Evolutionary conservation across 805 yeast genomes (phyloP).

Genomic region (Metschnikowia chrysomelidarum): DNA sequence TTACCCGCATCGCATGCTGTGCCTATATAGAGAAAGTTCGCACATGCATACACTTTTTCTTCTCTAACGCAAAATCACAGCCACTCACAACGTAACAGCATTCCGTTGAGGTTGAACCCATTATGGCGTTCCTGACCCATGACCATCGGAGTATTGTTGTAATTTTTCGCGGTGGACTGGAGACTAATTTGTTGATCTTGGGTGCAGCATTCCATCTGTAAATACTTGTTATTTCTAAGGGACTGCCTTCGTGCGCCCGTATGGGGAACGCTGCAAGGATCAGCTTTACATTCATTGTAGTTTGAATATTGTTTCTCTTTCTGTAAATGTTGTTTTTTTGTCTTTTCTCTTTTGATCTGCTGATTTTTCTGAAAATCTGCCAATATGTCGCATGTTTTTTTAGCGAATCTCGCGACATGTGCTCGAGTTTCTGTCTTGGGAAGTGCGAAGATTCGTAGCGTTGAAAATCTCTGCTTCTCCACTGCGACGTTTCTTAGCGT

Average conservation of each 20-base stretch:
- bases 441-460: no score
- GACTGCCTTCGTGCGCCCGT: constrained; percentile 75
- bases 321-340: constrained; percentile 1
- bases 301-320: constrained; percentile 1
- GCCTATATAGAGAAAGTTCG: constrained; percentile 14
- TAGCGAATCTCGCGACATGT: no score
- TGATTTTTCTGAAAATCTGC: not conserved
- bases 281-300: constrained; percentile 45
- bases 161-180: constrained; percentile 51
- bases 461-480: no score
- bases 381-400: not conserved
- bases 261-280: constrained; percentile 70
- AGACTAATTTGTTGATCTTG: constrained; percentile 62
- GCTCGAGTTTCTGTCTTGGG: no score
- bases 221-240: constrained; percentile 53
- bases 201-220: constrained; percentile 69
- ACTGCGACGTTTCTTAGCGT: no score
- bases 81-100: constrained; percentile 59
- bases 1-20: constrained; percentile 28
- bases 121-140: constrained; percentile 66
- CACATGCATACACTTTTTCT: constrained; percentile 4
- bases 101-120: constrained; percentile 69
- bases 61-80: constrained; percentile 64
- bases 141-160: constrained; percentile 61
- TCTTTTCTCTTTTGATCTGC: not conserved